Evolutionary conservation across 805 yeast genomes (phyloP).

Genomic region (Candida methanosorbosa): DNA sequence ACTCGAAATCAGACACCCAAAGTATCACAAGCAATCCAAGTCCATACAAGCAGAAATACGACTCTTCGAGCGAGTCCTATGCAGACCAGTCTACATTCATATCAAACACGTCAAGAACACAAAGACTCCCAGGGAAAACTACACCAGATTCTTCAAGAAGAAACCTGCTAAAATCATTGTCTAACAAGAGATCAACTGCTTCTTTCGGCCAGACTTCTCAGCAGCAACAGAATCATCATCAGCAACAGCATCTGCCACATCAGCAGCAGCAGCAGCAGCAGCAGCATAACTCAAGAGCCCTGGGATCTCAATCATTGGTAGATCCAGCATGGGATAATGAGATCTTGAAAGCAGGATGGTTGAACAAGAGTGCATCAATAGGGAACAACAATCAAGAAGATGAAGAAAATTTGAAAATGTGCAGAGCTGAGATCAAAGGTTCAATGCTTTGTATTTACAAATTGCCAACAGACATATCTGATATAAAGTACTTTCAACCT

Average conservation of each 20-base stretch:
- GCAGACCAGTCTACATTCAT: slow-evolving; percentile 1
- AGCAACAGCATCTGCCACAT: no score
- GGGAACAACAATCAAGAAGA: slow-evolving; percentile 10
- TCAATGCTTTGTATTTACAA: slow-evolving; percentile 55
- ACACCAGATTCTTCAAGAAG: neutral
- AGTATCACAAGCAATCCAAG: no score
- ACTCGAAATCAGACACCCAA: no score
- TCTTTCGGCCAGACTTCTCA: neutral
- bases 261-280: no score
- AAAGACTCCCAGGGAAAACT: no score
- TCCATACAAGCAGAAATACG: no score
- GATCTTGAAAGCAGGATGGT: slow-evolving; percentile 48
- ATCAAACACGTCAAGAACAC: no score
- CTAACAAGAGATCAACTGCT: neutral
- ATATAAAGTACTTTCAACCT: slow-evolving; percentile 11
- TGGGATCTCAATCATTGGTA: slow-evolving; percentile 9
- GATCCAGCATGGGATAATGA: slow-evolving; percentile 24
- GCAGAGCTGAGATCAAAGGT: slow-evolving; percentile 64
- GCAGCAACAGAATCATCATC: neutral
- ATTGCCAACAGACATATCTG: slow-evolving; percentile 39
- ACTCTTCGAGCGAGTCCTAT: neutral
- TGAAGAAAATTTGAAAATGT: slow-evolving; percentile 35
- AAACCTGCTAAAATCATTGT: neutral
- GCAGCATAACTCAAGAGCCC: neutral
- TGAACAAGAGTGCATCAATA: slow-evolving; percentile 35